phyloP scores from a whole-genome alignment of 2,329 filamentous ascomycete species.

The Plectosphaerella plurivora region DNA sequence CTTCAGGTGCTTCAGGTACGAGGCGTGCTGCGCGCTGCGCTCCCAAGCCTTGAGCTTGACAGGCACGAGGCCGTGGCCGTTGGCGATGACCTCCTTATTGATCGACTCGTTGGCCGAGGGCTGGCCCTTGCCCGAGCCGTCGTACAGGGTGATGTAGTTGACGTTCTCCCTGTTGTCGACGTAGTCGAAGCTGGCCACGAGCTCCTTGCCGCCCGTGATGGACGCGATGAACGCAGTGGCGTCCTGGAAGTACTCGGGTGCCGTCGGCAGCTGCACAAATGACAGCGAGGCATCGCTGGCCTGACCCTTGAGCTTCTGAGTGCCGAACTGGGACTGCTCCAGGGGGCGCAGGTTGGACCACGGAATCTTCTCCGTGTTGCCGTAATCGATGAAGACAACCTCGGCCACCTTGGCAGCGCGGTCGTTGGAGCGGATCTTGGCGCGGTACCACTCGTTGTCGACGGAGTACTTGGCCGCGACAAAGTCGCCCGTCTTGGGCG shows the following conservation, averaged over 20 bases:
- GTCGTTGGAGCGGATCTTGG: constrained; percentile 86
- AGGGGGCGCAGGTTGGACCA: constrained; percentile 84
- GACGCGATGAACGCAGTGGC: constrained; percentile 72
- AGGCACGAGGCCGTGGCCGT: constrained; percentile 86
- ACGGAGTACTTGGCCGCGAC: constrained; percentile 88
- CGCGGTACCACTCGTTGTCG: constrained; percentile 93
- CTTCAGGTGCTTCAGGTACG: constrained; percentile 67
- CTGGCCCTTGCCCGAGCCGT: constrained; percentile 56
- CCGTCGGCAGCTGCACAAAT: constrained; percentile 81
- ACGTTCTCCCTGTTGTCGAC: constrained; percentile 74
- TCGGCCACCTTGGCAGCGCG: constrained; percentile 84
- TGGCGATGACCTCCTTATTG: constrained; percentile 80
- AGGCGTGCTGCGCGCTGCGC: constrained; percentile 61
- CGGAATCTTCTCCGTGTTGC: constrained; percentile 83
- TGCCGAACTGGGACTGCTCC: constrained; percentile 70
- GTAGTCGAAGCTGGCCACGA: constrained; percentile 89
- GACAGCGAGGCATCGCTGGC: constrained; percentile 83
- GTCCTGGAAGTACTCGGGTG: constrained; percentile 78
- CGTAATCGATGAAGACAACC: constrained; percentile 93
- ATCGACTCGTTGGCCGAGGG: constrained; percentile 68
- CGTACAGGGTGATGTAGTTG: constrained; percentile 83
- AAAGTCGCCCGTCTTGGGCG: constrained; percentile 86
- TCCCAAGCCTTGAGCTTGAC: constrained; percentile 92
- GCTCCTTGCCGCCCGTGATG: constrained; percentile 66
- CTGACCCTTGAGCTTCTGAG: constrained; percentile 79